Conservation (phyloP, 768 basidiomycete genomes). For the Pholiota microspora region DNA sequence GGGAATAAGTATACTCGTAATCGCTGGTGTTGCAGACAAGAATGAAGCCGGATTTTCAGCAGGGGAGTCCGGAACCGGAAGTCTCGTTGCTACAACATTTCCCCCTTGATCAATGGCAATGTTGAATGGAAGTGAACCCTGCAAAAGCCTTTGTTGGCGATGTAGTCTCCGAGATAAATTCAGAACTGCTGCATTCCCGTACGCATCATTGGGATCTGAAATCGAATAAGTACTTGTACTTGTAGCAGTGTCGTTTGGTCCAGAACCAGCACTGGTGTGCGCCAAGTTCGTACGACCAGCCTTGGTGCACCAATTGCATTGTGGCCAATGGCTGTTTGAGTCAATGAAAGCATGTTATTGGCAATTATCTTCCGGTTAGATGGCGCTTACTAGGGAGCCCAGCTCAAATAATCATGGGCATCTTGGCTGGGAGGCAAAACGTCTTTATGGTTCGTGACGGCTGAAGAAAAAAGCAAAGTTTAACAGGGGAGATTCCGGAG, state of each 20-base stretch:
- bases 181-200: constrained; percentile 6
- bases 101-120: background rate
- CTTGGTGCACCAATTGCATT: constrained; percentile 48
- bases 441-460: constrained; percentile 28
- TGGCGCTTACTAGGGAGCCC: constrained; percentile 50
- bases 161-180: background rate
- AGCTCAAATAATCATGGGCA: constrained; percentile 50
- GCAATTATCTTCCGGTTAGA: background rate
- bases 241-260: constrained; percentile 11
- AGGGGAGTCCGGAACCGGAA: background rate
- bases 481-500: background rate
- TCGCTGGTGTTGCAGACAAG: background rate
- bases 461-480: constrained; percentile 27
- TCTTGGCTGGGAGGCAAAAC: constrained; percentile 29
- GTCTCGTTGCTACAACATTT: background rate
- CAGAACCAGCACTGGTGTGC: constrained; percentile 21
- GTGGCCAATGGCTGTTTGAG: constrained; percentile 46
- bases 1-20: background rate
- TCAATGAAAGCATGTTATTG: background rate
- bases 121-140: background rate
- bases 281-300: constrained; percentile 22
- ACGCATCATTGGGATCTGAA: constrained; percentile 5
- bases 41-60: background rate
- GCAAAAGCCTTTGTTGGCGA: background rate
- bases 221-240: background rate